Percentiles rank a stretch among this genome's conserved stretches.
These are phyloP conservation scores for Fusarium coicis DNA, from an alignment of 2,329 filamentous ascomycete genomes.

Conservation along the genomic window DNA sequence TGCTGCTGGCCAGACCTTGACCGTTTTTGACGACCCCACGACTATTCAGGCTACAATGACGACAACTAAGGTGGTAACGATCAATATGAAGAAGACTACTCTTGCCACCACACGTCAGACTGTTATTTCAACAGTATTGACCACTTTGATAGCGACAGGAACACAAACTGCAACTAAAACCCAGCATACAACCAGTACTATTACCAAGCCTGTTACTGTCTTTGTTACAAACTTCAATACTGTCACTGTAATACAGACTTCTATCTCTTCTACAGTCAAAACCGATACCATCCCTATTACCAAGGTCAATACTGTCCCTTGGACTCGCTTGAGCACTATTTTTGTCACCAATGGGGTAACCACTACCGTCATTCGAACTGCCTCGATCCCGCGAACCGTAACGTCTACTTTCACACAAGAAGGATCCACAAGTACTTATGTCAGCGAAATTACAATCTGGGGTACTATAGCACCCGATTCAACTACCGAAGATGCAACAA, in stretches of 20 bases:
- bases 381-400: neutral
- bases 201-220: neutral
- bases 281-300: neutral
- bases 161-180: neutral
- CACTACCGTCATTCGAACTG: neutral
- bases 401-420: neutral
- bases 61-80: neutral
- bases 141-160: neutral
- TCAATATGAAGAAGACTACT: neutral
- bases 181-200: neutral
- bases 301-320: neutral
- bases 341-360: neutral
- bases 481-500: neutral
- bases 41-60: neutral
- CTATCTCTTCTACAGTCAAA: neutral
- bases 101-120: neutral
- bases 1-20: neutral
- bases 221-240: neutral
- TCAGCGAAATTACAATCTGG: neutral
- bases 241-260: neutral
- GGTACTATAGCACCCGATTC: neutral
- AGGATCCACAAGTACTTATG: neutral
- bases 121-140: neutral
- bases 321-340: neutral
- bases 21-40: neutral